These are phyloP conservation scores for Hyphopichia pseudoburtonii DNA, from an alignment of 1,139 yeast species.

Conservation along the genomic window DNA sequence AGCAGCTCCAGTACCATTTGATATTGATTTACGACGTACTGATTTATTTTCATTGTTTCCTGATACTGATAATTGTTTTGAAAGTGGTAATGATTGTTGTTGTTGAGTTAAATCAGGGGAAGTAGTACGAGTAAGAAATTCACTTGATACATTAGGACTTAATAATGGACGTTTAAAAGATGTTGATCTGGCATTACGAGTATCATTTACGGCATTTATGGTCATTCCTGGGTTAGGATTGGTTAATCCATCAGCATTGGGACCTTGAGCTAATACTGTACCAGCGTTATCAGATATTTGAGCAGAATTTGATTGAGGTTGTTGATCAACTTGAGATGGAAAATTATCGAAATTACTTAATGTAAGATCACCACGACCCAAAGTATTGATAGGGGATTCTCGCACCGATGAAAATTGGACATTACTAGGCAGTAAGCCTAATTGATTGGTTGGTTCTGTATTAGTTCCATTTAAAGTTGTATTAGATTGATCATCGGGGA, in stretches of 20 bases:
- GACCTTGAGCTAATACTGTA: neutral
- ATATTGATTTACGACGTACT: slow-evolving; percentile 21
- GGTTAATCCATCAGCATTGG: neutral
- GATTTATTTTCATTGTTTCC: slow-evolving; percentile 19
- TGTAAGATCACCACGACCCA: slow-evolving; percentile 73
- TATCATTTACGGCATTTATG: neutral
- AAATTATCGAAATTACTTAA: slow-evolving; percentile 53
- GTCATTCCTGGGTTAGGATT: neutral
- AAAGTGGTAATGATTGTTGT: slow-evolving; percentile 13
- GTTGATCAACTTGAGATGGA: slow-evolving; percentile 1
- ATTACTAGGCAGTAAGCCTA: slow-evolving; percentile 18
- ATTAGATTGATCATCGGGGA: slow-evolving; percentile 1
- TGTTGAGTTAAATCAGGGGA: slow-evolving; percentile 14
- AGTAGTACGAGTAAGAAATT: slow-evolving; percentile 12
- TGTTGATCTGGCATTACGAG: slow-evolving; percentile 1
- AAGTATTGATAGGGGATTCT: slow-evolving; percentile 55
- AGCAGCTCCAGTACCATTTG: slow-evolving; percentile 3
- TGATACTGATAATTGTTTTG: slow-evolving; percentile 14
- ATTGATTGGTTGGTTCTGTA: neutral
- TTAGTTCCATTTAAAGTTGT: neutral
- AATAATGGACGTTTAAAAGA: slow-evolving; percentile 8
- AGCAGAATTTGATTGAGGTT: neutral
- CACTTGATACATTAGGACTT: slow-evolving; percentile 20
- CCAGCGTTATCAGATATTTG: neutral
- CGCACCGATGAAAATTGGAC: slow-evolving; percentile 61